Evolutionary conservation across 805 yeast genomes (phyloP).

Genomic region (Candida caryicola): DNA sequence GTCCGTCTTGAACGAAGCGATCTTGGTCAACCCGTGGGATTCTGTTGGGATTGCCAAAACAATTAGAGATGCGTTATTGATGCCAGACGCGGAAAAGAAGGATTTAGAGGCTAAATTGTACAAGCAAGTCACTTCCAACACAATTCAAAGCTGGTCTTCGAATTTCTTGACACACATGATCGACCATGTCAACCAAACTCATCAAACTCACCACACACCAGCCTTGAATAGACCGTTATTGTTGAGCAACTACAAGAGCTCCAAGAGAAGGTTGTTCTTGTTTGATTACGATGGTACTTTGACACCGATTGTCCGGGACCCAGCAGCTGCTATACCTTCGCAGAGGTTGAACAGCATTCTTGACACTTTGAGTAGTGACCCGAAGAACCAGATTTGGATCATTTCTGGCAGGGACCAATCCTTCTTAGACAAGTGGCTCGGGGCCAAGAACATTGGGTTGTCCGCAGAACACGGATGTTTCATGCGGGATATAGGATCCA

Average conservation of each 20-base stretch:
- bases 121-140: constrained; percentile 60
- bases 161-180: constrained; percentile 53
- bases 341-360: constrained; percentile 62
- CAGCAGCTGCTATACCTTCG: constrained; percentile 97
- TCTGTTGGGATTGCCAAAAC: constrained; percentile 87
- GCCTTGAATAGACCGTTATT: constrained; percentile 72
- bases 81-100: constrained; percentile 47
- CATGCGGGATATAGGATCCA: constrained; percentile 65
- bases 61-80: constrained; percentile 63
- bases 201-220: constrained; percentile 56
- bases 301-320: constrained; percentile 94
- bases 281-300: constrained; percentile 98
- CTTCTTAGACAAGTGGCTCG: constrained; percentile 87
- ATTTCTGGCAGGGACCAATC: constrained; percentile 93
- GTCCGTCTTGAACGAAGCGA: constrained; percentile 64
- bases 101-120: constrained; percentile 54
- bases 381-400: constrained; percentile 86
- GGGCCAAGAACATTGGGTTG: constrained; percentile 68
- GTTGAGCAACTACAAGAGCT: constrained; percentile 53
- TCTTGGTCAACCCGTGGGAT: constrained; percentile 96
- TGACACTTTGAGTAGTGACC: constrained; percentile 63
- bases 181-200: constrained; percentile 35
- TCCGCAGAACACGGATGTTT: constrained; percentile 99
- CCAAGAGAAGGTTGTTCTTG: constrained; percentile 72
- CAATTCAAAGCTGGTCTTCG: constrained; percentile 80